These are phyloP conservation scores for Kwoniella pini DNA, from an alignment of 768 basidiomycete species.

Conservation along the genomic window DNA sequence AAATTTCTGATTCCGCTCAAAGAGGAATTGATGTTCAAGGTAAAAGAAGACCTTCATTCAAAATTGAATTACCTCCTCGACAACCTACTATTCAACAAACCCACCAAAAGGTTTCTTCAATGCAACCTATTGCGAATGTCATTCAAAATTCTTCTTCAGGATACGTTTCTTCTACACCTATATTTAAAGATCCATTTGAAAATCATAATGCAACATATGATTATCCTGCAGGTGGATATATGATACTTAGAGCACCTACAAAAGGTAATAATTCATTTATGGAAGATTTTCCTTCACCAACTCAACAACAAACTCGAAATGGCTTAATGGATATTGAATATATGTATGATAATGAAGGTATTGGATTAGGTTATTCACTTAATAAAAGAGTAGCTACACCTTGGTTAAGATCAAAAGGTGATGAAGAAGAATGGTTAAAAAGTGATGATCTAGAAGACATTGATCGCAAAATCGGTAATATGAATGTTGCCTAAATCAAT, in stretches of 20 bases:
- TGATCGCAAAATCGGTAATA: too few relatives aligned
- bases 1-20: background rate
- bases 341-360: slow-evolving; percentile 1
- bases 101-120: background rate
- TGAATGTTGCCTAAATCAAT: too few relatives aligned
- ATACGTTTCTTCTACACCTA: background rate
- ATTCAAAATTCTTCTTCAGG: background rate
- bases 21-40: background rate
- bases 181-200: slow-evolving; percentile 16
- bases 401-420: slow-evolving; percentile 13
- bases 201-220: background rate
- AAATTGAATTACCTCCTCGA: slow-evolving; percentile 24
- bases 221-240: slow-evolving; percentile 10
- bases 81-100: too few relatives aligned
- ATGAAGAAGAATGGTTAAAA: slow-evolving; percentile 25
- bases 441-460: slow-evolving; percentile 10
- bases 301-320: background rate
- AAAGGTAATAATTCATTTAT: background rate
- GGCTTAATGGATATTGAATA: background rate
- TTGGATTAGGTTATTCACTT: slow-evolving; percentile 24
- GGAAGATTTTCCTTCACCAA: slow-evolving; percentile 14
- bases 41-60: slow-evolving; percentile 22
- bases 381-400: slow-evolving; percentile 27
- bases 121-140: too few relatives aligned
- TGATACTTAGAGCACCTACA: slow-evolving; percentile 20